phyloP scores from a whole-genome alignment of 2,329 filamentous ascomycete species.

The Cladorrhinum sp. region DNA sequence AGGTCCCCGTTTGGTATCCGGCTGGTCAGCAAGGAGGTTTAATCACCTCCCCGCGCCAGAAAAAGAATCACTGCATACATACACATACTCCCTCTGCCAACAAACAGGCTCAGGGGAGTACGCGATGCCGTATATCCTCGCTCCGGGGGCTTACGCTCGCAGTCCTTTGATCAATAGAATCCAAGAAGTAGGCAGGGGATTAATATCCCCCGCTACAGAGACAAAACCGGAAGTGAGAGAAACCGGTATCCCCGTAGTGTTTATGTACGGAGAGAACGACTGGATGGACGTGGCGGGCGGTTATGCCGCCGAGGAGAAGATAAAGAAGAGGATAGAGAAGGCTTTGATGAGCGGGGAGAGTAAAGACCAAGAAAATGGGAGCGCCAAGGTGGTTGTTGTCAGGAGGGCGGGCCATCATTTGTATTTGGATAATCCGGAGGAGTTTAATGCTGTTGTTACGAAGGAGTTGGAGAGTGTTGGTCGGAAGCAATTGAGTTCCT shows the following conservation, averaged over 20 bases:
- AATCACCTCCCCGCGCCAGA: conserved; percentile 80
- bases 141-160: conserved; percentile 88
- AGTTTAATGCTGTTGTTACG: conserved; percentile 53
- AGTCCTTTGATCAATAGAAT: conserved; percentile 85
- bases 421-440: conserved; percentile 58
- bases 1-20: conserved; percentile 86
- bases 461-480: conserved; percentile 46
- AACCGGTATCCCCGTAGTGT: conserved; percentile 75
- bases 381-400: conserved; percentile 78
- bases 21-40: conserved; percentile 92
- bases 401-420: conserved; percentile 57
- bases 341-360: conserved; percentile 61
- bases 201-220: conserved; percentile 37
- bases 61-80: conserved; percentile 82
- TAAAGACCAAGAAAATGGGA: conserved; percentile 74
- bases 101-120: conserved; percentile 93
- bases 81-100: conserved; percentile 90
- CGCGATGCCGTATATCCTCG: conserved; percentile 85
- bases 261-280: conserved; percentile 97
- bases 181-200: conserved; percentile 78
- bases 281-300: conserved; percentile 98
- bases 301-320: conserved; percentile 72
- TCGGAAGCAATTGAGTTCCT: not conserved
- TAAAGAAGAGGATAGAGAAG: conserved; percentile 64
- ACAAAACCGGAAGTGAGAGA: conserved; percentile 39